phyloP scores from a whole-genome alignment of 768 basidiomycete genomes.

The Trametopsis cervina region DNA sequence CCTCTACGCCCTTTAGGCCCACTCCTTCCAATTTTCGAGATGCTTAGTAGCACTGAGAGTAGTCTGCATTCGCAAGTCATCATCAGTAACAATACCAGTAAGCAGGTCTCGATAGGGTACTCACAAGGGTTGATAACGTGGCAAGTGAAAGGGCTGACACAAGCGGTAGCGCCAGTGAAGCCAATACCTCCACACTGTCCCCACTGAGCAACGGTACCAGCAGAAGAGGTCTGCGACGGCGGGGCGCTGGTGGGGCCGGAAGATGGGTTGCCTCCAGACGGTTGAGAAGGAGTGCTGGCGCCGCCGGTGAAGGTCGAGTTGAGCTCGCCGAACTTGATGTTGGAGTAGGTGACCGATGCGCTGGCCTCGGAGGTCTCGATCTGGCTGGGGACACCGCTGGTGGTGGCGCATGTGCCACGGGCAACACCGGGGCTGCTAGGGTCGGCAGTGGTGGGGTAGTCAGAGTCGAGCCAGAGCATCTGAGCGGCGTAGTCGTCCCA shows the following conservation, averaged over 20 bases:
- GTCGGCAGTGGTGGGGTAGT: slow-evolving; percentile 31
- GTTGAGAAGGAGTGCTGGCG: not conserved
- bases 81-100: no score
- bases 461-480: slow-evolving; percentile 55
- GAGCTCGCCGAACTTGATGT: slow-evolving; percentile 48
- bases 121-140: slow-evolving; percentile 13
- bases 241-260: slow-evolving; percentile 4
- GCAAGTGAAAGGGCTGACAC: slow-evolving; percentile 12
- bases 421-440: slow-evolving; percentile 35
- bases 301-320: slow-evolving; percentile 32
- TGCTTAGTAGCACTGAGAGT: no score
- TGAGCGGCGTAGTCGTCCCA: slow-evolving; percentile 48
- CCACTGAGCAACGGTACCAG: slow-evolving; percentile 11
- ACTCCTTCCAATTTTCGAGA: no score
- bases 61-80: no score
- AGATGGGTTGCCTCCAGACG: no score
- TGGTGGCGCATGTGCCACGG: slow-evolving; percentile 45
- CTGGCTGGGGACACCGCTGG: slow-evolving; percentile 37
- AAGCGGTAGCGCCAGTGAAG: slow-evolving; percentile 11
- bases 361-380: slow-evolving; percentile 34
- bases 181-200: slow-evolving; percentile 17
- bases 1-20: no score
- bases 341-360: slow-evolving; percentile 46
- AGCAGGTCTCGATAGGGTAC: no score
- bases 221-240: not conserved